Conservation (phyloP, 2,329 filamentous ascomycete species). For the Raffaelea ambrosiae region DNA sequence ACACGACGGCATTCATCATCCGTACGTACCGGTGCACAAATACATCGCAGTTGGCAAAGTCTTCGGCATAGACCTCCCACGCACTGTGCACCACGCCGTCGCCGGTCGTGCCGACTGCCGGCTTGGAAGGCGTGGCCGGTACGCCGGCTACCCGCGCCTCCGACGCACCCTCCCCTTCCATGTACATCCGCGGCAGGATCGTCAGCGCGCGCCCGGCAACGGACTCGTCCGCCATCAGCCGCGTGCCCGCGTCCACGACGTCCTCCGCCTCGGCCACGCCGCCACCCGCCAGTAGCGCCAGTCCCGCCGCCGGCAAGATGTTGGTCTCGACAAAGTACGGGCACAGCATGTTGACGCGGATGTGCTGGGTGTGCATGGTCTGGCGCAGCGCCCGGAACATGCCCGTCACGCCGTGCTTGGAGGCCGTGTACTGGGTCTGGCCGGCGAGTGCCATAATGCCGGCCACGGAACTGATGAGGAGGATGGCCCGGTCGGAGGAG, state of each 20-base stretch:
- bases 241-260: conserved; percentile 54
- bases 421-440: conserved; percentile 43
- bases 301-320: conserved; percentile 37
- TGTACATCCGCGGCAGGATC: conserved; percentile 46
- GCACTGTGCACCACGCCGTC: conserved; percentile 29
- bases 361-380: conserved; percentile 34
- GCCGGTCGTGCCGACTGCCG: background rate
- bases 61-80: conserved; percentile 55
- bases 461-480: conserved; percentile 55
- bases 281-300: conserved; percentile 47
- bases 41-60: conserved; percentile 46
- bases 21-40: conserved; percentile 46
- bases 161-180: conserved; percentile 27
- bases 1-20: conserved; percentile 42
- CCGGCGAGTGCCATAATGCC: conserved; percentile 34
- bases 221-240: conserved; percentile 48
- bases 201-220: conserved; percentile 49
- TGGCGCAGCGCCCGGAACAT: conserved; percentile 50
- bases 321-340: conserved; percentile 58
- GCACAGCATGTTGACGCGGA: conserved; percentile 56
- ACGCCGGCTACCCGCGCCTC: conserved; percentile 11
- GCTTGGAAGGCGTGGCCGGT: background rate
- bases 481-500: conserved; percentile 46
- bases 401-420: conserved; percentile 58
- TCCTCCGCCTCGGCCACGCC: conserved; percentile 44